Evolutionary conservation across 139 green algal genomes (phyloP), one percentile per base, ranked within the genome.

Genomic region (Picochlorum sp.): DNA sequence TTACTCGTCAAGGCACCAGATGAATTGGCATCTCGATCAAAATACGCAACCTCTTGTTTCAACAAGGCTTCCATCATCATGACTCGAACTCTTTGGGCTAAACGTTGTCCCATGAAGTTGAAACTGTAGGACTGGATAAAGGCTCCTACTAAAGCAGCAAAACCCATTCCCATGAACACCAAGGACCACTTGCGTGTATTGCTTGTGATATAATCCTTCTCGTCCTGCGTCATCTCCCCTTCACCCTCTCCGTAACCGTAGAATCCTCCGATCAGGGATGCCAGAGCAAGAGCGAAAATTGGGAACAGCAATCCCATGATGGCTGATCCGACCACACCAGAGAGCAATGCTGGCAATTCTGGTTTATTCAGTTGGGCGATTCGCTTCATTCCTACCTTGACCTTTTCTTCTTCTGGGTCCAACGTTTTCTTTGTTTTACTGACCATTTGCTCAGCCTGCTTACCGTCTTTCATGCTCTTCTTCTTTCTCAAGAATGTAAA

Each of bases 81-180:
- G 38, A 76, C n/a, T 9, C 86, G 67, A 57, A 90, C 70, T 34
- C 86, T 73, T 21, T 57, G 57, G 6, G 75, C 73, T 65, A 91
- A 80, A 34, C 64, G 72, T 57, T 83, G 70, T 0, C 80, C 83
- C 69, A 86, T 81, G 47, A 73, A 65, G 50, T 62, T 73, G 44
- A 89, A 86, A 14, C 57, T 57, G 20, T 71, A 74, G 23, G 68
- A 55, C 78, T 82, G 78, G 47, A 76, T 6, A 3, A 70, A 37
- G 4, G 14, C 45, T 0, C 57, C 20, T 0, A 86, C 20, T n/a
- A 91, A 57, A 13, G 71, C 61, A 8, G 56, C 78, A 2, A 69
- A 57, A 0, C 77, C 86, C 13, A 91, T 80, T 21, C 75, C 70
- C 37, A 80, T 75, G 63, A 92, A 91, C 26, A 87, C 77, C 21